Evolutionary conservation across 2,329 filamentous ascomycete genomes (phyloP).

Genomic region (Cercospora zeina): DNA sequence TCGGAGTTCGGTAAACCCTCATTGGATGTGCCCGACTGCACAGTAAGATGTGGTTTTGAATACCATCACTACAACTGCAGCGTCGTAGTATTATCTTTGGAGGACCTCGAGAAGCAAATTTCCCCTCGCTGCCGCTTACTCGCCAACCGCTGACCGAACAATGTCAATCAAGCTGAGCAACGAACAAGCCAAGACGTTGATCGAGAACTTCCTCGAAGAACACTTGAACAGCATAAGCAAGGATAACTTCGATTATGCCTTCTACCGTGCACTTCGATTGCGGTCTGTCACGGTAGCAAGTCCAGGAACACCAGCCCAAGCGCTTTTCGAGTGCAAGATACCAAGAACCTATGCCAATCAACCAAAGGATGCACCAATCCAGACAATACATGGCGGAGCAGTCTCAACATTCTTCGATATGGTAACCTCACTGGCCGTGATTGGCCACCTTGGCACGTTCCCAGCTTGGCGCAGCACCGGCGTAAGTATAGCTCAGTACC

Average conservation of each 20-base stretch:
- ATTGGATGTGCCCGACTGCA: not conserved
- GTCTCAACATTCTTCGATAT: conserved; percentile 58
- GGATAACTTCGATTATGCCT: conserved; percentile 26
- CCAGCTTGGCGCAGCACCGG: conserved; percentile 1
- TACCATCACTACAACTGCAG: too few relatives aligned
- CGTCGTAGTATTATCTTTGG: too few relatives aligned
- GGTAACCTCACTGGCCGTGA: conserved; percentile 44
- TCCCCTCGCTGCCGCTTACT: too few relatives aligned
- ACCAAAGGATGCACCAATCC: conserved; percentile 15
- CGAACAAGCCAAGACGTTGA: not conserved
- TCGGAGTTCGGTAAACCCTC: conserved; percentile 1
- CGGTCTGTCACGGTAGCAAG: conserved; percentile 17
- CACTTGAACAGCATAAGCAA: conserved; percentile 17
- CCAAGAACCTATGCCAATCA: conserved; percentile 26
- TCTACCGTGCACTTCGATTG: conserved; percentile 17
- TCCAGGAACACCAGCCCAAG: conserved; percentile 17
- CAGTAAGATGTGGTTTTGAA: too few relatives aligned
- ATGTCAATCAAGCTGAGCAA: not conserved
- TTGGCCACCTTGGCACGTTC: conserved; percentile 17
- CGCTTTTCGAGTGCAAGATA: conserved; percentile 23
- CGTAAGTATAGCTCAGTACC: not conserved
- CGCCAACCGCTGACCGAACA: not conserved
- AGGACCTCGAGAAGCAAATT: too few relatives aligned
- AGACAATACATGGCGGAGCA: conserved; percentile 44
- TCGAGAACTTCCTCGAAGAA: not conserved